These are phyloP conservation scores for Sphagnum tenellum DNA, from an alignment of 225 moss, liverwort and hornwort genomes.

Conservation along the genomic window DNA sequence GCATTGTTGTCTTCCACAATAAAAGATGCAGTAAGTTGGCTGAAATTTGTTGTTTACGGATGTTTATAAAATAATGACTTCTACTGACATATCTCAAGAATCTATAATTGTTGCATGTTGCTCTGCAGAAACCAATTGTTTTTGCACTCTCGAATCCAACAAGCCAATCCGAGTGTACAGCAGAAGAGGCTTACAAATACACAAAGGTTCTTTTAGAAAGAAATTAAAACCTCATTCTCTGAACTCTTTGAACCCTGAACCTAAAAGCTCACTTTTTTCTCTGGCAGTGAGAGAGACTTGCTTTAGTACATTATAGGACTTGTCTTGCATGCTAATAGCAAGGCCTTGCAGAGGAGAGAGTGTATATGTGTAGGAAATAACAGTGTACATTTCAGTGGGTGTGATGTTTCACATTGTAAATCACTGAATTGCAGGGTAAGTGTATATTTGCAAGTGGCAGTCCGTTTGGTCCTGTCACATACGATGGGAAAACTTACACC, in stretches of 20 bases:
- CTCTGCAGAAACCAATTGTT: constrained; percentile 71
- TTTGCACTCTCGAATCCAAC: constrained; percentile 93
- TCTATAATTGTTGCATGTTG: not conserved
- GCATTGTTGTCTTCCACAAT: not conserved
- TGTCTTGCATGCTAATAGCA: not conserved
- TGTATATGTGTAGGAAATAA: not conserved
- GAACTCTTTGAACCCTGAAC: too few species aligned
- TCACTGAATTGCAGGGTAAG: constrained; percentile 42
- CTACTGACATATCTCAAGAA: not conserved
- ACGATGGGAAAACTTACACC: constrained; percentile 55
- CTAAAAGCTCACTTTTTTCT: not conserved
- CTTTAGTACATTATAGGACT: constrained; percentile 3
- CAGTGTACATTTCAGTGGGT: not conserved
- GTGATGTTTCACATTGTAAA: not conserved
- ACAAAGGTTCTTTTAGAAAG: constrained; percentile 35
- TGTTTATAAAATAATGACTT: not conserved
- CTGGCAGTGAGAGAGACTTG: not conserved
- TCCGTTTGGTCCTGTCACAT: constrained; percentile 67
- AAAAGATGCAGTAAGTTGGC: not conserved
- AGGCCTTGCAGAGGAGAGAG: not conserved
- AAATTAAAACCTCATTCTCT: too few species aligned
- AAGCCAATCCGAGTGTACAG: constrained; percentile 84
- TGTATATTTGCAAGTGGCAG: constrained; percentile 94
- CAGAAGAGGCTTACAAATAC: constrained; percentile 81
- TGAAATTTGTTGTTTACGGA: not conserved